These are phyloP conservation scores for Arctostaphylos glauca DNA, from an alignment of 148 eudicot genomes.

Conservation along the genomic window DNA sequence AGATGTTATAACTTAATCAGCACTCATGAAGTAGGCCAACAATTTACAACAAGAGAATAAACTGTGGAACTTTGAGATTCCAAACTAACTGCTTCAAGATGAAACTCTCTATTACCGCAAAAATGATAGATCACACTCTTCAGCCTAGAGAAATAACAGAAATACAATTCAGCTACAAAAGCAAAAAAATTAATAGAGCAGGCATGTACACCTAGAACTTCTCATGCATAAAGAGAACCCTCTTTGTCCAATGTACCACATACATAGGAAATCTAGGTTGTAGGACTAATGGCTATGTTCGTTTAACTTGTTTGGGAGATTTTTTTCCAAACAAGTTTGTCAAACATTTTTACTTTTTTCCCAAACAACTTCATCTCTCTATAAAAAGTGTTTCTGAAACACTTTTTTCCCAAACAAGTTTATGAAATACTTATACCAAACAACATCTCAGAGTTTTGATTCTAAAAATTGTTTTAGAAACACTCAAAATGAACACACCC, in stretches of 20 bases:
- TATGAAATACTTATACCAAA: too few relatives aligned
- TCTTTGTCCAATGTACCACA: too few relatives aligned
- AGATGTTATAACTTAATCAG: slow-evolving; percentile 13
- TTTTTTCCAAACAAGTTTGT: too few relatives aligned
- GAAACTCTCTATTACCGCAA: slow-evolving; percentile 70
- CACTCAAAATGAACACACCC: too few relatives aligned
- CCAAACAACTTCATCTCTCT: too few relatives aligned
- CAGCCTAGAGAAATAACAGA: slow-evolving; percentile 41
- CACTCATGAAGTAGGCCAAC: background rate
- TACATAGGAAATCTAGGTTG: background rate
- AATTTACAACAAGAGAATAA: slow-evolving; percentile 13
- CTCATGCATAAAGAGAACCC: background rate
- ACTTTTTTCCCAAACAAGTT: too few relatives aligned
- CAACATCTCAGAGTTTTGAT: too few relatives aligned
- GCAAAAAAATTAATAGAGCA: background rate
- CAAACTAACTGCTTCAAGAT: slow-evolving; percentile 75
- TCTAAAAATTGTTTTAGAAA: too few relatives aligned
- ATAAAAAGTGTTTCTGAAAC: too few relatives aligned
- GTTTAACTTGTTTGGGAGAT: too few relatives aligned
- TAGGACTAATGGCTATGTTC: too few relatives aligned
- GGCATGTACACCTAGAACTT: background rate
- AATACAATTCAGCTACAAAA: background rate
- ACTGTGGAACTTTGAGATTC: slow-evolving; percentile 4
- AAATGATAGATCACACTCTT: slow-evolving; percentile 84
- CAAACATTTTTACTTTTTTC: too few relatives aligned